These are phyloP conservation scores for Phialophora chinensis DNA, from an alignment of 2,329 filamentous ascomycete genomes.

Conservation along the genomic window DNA sequence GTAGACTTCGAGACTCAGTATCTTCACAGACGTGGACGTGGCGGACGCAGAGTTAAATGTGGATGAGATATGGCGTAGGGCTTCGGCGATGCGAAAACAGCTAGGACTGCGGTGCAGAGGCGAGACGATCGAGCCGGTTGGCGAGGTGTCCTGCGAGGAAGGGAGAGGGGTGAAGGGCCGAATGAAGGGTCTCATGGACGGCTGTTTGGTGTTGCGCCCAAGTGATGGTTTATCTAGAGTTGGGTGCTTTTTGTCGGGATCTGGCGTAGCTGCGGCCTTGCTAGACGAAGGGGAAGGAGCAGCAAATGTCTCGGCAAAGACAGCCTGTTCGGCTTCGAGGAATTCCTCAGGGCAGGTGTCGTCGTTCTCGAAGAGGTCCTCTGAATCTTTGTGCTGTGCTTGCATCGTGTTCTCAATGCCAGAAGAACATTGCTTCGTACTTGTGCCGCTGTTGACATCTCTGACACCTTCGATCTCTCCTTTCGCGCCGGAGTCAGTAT, in stretches of 20 bases:
- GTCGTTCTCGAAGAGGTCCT: slow-evolving; percentile 19
- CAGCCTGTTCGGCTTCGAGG: slow-evolving; percentile 12
- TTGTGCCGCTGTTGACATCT: background rate
- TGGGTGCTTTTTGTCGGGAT: background rate
- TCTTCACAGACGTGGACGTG: background rate
- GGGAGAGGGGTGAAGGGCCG: background rate
- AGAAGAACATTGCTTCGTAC: background rate
- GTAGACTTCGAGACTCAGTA: slow-evolving; percentile 7
- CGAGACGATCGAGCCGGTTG: slow-evolving; percentile 1
- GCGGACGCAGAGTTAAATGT: background rate
- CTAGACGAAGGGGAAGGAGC: background rate
- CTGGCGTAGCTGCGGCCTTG: background rate
- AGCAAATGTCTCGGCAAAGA: background rate
- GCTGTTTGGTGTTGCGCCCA: background rate
- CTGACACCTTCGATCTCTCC: background rate
- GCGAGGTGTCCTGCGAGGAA: background rate
- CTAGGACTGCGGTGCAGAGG: background rate
- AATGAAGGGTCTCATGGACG: slow-evolving; percentile 19
- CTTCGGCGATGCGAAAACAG: slow-evolving; percentile 20
- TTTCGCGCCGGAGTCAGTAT: background rate
- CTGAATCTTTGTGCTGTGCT: background rate
- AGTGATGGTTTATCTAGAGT: background rate
- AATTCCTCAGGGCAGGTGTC: slow-evolving; percentile 8
- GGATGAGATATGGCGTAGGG: slow-evolving; percentile 14
- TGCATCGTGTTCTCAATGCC: background rate